Percentiles rank a stretch among this genome's conserved stretches.
Conservation (phyloP, 768 basidiomycete species). For the Tremella mesenterica region DNA sequence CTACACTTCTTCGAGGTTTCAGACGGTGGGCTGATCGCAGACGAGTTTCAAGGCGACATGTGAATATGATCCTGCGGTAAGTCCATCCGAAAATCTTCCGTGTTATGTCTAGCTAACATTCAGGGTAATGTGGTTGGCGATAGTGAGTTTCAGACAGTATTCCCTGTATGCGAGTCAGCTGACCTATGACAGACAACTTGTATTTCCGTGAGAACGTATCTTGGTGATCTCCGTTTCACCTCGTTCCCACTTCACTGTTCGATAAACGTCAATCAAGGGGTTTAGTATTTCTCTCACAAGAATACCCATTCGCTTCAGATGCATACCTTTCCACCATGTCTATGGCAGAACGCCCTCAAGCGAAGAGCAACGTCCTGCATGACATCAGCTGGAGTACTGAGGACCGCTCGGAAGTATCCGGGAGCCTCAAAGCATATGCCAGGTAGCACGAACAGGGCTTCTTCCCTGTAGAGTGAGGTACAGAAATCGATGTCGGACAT, state of each 20-base stretch:
- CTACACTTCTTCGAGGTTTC: no score
- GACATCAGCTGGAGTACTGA: slow-evolving; percentile 30
- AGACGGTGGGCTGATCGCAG: no score
- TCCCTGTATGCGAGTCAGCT: not conserved
- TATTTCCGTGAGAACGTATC: not conserved
- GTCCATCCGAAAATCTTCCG: not conserved
- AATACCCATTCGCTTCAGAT: no score
- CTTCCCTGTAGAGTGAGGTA: slow-evolving; percentile 34
- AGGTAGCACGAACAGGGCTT: slow-evolving; percentile 39
- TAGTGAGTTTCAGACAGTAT: not conserved
- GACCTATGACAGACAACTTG: not conserved
- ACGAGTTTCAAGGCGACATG: slow-evolving; percentile 11
- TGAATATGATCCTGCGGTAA: slow-evolving; percentile 16
- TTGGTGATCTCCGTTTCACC: not conserved
- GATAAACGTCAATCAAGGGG: no score
- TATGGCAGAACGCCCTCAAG: slow-evolving; percentile 29
- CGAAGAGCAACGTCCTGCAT: slow-evolving; percentile 36
- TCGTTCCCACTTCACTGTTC: no score
- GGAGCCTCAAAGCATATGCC: slow-evolving; percentile 36
- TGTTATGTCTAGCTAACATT: not conserved
- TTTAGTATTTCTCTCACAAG: no score
- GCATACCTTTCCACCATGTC: no score
- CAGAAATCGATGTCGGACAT: slow-evolving; percentile 39
- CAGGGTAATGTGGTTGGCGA: slow-evolving; percentile 15
- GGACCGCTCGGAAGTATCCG: slow-evolving; percentile 37